phyloP scores from a whole-genome alignment of 169 alveolate genomes.

The Plasmodium adleri region DNA sequence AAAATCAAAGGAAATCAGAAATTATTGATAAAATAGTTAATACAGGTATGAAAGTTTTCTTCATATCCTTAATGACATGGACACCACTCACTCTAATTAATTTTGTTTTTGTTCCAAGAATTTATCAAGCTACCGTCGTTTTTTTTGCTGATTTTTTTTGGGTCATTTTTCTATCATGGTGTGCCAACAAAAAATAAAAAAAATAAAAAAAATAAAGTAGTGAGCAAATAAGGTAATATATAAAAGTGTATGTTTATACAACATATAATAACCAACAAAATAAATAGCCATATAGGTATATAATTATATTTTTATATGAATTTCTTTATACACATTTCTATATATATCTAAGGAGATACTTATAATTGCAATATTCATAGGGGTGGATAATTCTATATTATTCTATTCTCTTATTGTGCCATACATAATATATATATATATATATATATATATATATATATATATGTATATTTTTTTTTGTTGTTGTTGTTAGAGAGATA shows the following conservation, averaged over 20 bases:
- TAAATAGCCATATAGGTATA: neutral
- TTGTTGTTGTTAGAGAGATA: too few species aligned
- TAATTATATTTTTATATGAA: neutral
- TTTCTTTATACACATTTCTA: too few species aligned
- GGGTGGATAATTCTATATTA: too few species aligned
- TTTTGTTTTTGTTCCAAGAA: constrained; percentile 73
- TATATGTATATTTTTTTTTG: too few species aligned
- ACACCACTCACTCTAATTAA: constrained; percentile 75
- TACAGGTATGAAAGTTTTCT: constrained; percentile 72
- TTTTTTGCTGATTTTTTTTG: constrained; percentile 76
- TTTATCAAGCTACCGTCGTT: constrained; percentile 72
- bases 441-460: too few species aligned
- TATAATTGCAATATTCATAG: too few species aligned
- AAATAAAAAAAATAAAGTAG: neutral
- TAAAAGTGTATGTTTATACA: too few species aligned
- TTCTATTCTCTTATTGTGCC: too few species aligned
- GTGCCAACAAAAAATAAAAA: constrained; percentile 48
- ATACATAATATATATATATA: too few species aligned
- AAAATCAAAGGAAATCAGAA: constrained; percentile 59
- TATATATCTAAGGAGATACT: too few species aligned
- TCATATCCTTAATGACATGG: constrained; percentile 73
- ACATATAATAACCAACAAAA: neutral
- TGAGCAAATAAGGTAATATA: neutral
- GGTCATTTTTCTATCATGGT: constrained; percentile 75
- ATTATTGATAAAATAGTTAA: constrained; percentile 69